Conservation (phyloP, 2,329 filamentous ascomycete species). For the Fusarium sterilihyphosum region DNA sequence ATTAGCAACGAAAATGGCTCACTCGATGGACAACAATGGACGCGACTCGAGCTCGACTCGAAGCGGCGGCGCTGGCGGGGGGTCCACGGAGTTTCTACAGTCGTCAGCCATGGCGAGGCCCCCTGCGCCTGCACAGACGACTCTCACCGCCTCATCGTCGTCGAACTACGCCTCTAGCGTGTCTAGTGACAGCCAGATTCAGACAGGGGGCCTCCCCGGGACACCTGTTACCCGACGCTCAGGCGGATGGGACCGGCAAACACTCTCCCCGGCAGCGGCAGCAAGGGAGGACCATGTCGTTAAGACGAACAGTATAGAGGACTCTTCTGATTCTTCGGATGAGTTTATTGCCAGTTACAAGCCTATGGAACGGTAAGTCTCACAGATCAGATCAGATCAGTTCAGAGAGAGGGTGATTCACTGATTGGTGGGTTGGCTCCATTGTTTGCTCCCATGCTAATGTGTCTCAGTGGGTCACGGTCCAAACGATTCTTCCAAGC, state of each 20-base stretch:
- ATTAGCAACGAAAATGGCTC: conserved; percentile 17
- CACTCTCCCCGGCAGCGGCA: conserved; percentile 31
- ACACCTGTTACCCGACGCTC: conserved; percentile 35
- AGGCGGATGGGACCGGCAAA: conserved; percentile 39
- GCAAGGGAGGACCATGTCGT: conserved; percentile 21
- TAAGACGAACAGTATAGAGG: conserved; percentile 4
- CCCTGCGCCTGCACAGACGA: conserved; percentile 23
- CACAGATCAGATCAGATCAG: background rate
- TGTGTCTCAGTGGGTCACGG: conserved; percentile 19
- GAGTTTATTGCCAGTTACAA: conserved; percentile 27
- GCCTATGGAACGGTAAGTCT: conserved; percentile 31
- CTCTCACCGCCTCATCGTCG: conserved; percentile 37
- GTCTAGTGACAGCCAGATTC: conserved; percentile 29
- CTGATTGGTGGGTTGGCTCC: background rate
- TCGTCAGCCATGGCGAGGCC: conserved; percentile 12
- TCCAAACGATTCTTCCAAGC: conserved; percentile 38
- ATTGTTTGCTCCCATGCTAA: conserved; percentile 18
- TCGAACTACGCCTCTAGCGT: conserved; percentile 37
- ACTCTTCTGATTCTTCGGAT: conserved; percentile 38
- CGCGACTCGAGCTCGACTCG: conserved; percentile 9
- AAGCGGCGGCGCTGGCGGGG: conserved; percentile 11
- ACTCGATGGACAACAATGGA: conserved; percentile 14
- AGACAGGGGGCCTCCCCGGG: conserved; percentile 33
- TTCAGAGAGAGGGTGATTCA: background rate
- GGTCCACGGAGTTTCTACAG: conserved; percentile 6